Conservation (phyloP, 192 early-diverging fungal genomes). For the Entomortierella chlamydospora region DNA sequence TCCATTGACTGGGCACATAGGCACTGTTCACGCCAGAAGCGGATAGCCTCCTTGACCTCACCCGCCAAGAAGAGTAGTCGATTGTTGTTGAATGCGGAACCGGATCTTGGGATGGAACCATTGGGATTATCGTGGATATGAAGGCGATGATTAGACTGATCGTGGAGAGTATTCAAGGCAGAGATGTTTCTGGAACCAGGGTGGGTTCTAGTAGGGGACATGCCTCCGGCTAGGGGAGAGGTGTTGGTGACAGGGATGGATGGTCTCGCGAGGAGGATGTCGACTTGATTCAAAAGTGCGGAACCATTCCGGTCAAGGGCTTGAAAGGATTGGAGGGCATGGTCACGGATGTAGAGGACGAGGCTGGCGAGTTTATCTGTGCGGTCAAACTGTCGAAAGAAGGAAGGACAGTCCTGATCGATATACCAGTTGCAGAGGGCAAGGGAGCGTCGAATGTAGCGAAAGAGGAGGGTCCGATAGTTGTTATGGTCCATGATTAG, state of each 20-base stretch:
- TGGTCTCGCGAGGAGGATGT: slow-evolving; percentile 31
- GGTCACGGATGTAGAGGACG: slow-evolving; percentile 22
- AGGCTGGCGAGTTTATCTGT: slow-evolving; percentile 23
- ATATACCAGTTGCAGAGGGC: slow-evolving; percentile 28
- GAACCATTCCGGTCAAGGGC: slow-evolving; percentile 29
- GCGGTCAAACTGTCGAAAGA: slow-evolving; percentile 35
- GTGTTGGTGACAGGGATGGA: slow-evolving; percentile 1
- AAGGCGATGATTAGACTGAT: not conserved
- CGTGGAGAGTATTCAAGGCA: not conserved
- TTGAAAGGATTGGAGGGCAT: slow-evolving; percentile 43
- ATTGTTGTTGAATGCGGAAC: slow-evolving; percentile 31
- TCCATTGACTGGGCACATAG: slow-evolving; percentile 29
- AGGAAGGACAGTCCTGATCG: slow-evolving; percentile 43
- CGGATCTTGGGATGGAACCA: not conserved
- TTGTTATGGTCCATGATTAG: slow-evolving; percentile 40
- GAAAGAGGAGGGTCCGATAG: slow-evolving; percentile 33
- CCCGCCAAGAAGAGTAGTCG: slow-evolving; percentile 33
- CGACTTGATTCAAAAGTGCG: slow-evolving; percentile 32
- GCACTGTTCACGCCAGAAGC: slow-evolving; percentile 51
- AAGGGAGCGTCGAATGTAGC: slow-evolving; percentile 35
- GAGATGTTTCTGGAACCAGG: slow-evolving; percentile 4
- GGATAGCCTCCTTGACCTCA: slow-evolving; percentile 48
- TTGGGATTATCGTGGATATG: not conserved
- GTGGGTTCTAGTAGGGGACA: slow-evolving; percentile 11
- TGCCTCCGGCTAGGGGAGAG: slow-evolving; percentile 17